phyloP scores from a whole-genome alignment of 805 yeast species.

The Hanseniaspora hatyaiensis region DNA sequence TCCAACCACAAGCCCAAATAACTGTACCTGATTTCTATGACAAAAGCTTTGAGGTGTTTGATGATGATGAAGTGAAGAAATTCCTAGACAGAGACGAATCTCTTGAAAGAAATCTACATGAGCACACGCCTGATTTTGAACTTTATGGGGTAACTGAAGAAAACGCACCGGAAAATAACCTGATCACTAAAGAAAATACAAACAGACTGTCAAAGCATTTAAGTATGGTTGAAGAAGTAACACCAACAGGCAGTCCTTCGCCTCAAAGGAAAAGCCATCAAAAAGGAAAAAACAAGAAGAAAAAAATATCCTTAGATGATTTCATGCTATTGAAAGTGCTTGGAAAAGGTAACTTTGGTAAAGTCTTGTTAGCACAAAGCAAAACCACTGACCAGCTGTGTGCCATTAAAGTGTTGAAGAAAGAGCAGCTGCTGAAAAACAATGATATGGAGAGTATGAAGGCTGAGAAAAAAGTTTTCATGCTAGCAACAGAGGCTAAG shows the following conservation, averaged over 20 bases:
- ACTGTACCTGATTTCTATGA: too few species aligned
- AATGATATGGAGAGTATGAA: constrained; percentile 92
- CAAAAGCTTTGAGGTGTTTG: constrained; percentile 12
- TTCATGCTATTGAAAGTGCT: constrained; percentile 87
- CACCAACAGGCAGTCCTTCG: too few species aligned
- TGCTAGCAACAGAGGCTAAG: constrained; percentile 66
- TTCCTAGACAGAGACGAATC: constrained; percentile 4
- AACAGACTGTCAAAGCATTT: background rate
- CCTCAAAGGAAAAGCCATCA: too few species aligned
- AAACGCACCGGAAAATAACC: background rate
- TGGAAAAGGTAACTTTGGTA: constrained; percentile 98
- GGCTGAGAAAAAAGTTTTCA: constrained; percentile 86
- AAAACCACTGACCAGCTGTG: constrained; percentile 69
- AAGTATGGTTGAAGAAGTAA: background rate
- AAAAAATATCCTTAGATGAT: constrained; percentile 84
- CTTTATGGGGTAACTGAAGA: constrained; percentile 7
- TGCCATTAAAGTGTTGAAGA: constrained; percentile 93
- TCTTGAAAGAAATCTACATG: background rate
- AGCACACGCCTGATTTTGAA: background rate
- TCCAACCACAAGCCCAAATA: too few species aligned
- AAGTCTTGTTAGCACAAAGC: constrained; percentile 93
- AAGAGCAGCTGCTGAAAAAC: constrained; percentile 87
- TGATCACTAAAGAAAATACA: constrained; percentile 11
- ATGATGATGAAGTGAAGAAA: constrained; percentile 8
- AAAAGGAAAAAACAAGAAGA: constrained; percentile 37